Base-by-base conservation (phyloP, 495 filamentous ascomycete species). In the Terfezia boudieri region DNA sequence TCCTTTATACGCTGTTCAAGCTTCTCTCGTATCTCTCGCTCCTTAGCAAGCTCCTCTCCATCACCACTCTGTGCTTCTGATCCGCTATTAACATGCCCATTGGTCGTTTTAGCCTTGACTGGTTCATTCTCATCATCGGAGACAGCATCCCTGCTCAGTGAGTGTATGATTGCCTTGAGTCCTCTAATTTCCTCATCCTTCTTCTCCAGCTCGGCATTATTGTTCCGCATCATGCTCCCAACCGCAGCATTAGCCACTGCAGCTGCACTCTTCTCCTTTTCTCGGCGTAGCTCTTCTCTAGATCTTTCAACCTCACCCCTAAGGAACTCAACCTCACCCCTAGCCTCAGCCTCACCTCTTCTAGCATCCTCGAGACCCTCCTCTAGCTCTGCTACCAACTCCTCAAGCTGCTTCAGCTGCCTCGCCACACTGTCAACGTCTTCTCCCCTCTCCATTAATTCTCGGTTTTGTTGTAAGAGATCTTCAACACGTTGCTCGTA, bases 131-230 rank as follows among this genome's bases (percentile, higher is more conserved):
- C 61, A 16, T 65, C 70, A 38, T 73, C 71, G 52, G 71, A 76
- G 52, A 75, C 77, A 54, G 72, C 73, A 56, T 82, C 84, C 49
- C 83, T 71, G 63, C 85, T 93, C 36, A 98, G 70, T 9, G 86
- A 93, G 67, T 96, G 90, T 51, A 98, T 95, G 61, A 98, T 96
- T 37, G 90, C 90, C 68, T 96, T 96, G 53, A 98, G 71, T 43
- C 90, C 92, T 35, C 88, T 76, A 59, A 98, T 96, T 69, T 98
- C 90, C 58, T 96, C 92, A 59, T 98, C 92, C 61, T 88, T 84
- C 63, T 94, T 85, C 58, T 94, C 89, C 20, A 95, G 67, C 58
- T 94, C 87, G n/a, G 71, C 71, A 43, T 70, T 66, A 36, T 69
- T 69, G 12, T 76, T 70, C 23, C 69, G 66, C 49, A 71, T 71